Conservation (phyloP, 495 filamentous ascomycete species). For the Podospora bellae-mahoneyi region DNA sequence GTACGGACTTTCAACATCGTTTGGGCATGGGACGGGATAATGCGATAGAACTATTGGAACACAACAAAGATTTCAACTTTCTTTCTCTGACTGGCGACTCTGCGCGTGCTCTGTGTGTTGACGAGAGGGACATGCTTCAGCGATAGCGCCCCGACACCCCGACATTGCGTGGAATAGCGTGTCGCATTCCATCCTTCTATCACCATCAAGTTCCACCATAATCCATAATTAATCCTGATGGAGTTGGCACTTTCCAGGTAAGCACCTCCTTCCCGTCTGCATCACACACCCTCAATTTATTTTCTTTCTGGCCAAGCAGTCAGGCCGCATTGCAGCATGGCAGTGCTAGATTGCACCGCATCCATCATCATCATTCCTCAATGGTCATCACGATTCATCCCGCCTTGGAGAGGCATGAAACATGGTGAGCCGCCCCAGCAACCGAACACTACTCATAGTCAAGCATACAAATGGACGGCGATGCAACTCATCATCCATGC, state of each 20-base stretch:
- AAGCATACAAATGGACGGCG: not conserved
- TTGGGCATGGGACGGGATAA: not conserved
- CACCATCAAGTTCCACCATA: not conserved
- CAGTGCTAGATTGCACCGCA: not conserved
- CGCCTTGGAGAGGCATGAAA: not conserved
- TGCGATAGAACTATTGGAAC: not conserved
- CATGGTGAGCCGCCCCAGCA: not conserved
- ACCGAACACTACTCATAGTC: not conserved
- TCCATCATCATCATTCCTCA: not conserved
- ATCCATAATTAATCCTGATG: not conserved
- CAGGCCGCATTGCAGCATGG: not conserved
- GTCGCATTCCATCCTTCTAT: not conserved
- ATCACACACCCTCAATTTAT: not conserved
- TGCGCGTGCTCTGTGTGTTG: not conserved
- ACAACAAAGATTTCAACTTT: not conserved
- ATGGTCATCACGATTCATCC: not conserved
- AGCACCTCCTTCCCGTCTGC: not conserved
- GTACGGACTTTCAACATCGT: slow-evolving; percentile 1
- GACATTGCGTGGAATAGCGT: not conserved
- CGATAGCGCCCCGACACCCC: too few relatives aligned
- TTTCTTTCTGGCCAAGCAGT: not conserved
- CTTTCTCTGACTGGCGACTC: not conserved
- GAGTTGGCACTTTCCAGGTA: not conserved
- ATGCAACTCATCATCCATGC: not conserved
- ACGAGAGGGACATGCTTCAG: too few relatives aligned